These are phyloP conservation scores for Theileria orientalis DNA, from an alignment of 169 alveolate genomes.

Conservation along the genomic window DNA sequence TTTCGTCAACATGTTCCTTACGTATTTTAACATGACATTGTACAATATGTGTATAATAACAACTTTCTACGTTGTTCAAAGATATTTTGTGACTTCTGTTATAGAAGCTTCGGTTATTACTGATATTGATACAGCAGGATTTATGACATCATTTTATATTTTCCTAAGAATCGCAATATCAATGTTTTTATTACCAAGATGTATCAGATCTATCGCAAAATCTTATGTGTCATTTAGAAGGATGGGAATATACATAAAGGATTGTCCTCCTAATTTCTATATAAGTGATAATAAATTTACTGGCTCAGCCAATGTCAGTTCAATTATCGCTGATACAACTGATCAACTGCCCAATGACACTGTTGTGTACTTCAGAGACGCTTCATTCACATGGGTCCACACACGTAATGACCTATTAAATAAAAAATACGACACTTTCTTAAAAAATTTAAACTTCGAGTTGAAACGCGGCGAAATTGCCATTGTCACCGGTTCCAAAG, in stretches of 20 bases:
- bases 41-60: background rate
- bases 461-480: constrained; percentile 1
- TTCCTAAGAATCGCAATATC: no score
- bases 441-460: background rate
- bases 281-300: no score
- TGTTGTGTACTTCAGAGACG: background rate
- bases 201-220: constrained; percentile 5
- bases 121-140: no score
- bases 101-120: background rate
- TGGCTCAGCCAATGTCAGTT: no score
- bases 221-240: constrained; percentile 20
- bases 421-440: no score
- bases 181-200: constrained; percentile 15
- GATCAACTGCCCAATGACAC: constrained; percentile 8
- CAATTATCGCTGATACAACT: background rate
- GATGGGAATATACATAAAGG: constrained; percentile 12
- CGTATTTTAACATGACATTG: constrained; percentile 9
- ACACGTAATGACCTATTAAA: no score
- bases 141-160: no score
- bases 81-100: background rate
- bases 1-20: constrained; percentile 11
- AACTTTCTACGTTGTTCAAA: background rate
- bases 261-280: constrained; percentile 53
- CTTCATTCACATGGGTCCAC: no score
- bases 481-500: no score